These are phyloP conservation scores for Moricandia arvensis DNA, from an alignment of 345 rosid genomes.

Conservation along the genomic window DNA sequence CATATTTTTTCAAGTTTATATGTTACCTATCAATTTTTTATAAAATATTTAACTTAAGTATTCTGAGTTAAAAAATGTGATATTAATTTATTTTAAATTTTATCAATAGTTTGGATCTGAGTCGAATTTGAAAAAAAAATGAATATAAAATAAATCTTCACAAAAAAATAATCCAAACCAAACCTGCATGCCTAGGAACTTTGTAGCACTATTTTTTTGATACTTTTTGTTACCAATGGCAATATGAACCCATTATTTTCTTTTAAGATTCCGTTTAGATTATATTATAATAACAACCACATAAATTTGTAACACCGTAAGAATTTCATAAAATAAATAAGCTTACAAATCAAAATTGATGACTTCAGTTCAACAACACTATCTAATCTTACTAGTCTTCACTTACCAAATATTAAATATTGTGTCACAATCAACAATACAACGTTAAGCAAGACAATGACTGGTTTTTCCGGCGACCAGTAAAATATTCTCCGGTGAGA, in stretches of 20 bases:
- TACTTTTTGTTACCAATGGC: too few relatives aligned
- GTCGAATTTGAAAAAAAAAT: too few relatives aligned
- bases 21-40: too few relatives aligned
- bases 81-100: too few relatives aligned
- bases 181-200: too few relatives aligned
- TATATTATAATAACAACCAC: not conserved
- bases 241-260: not conserved
- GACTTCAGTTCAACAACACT: not conserved
- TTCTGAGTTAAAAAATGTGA: too few relatives aligned
- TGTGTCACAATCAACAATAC: slow-evolving; percentile 2
- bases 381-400: not conserved
- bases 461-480: slow-evolving; percentile 44
- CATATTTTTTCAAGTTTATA: too few relatives aligned
- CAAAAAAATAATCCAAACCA: too few relatives aligned
- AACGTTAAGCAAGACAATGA: not conserved
- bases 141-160: too few relatives aligned
- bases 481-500: slow-evolving; percentile 84
- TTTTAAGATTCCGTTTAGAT: not conserved
- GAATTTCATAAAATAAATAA: not conserved
- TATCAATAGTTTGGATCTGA: too few relatives aligned
- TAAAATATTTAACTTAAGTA: too few relatives aligned
- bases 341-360: slow-evolving; percentile 10
- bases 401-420: slow-evolving; percentile 12
- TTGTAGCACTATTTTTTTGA: too few relatives aligned
- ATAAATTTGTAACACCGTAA: not conserved